phyloP scores from a whole-genome alignment of 2,329 filamentous ascomycete genomes.

The Fusarium circinatum region DNA sequence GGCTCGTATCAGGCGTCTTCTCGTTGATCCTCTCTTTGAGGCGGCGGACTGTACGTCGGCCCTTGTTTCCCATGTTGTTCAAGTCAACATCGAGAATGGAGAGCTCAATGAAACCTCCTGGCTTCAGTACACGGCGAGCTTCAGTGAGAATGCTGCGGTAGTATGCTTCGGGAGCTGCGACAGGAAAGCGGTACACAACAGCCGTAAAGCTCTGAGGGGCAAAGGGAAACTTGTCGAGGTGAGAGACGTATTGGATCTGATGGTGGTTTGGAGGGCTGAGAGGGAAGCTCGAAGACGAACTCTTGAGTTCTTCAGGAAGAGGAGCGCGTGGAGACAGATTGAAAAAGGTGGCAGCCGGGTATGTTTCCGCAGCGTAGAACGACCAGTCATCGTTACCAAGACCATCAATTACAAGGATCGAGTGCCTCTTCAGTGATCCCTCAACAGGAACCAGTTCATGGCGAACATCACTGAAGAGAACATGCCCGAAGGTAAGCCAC shows the following conservation, averaged over 20 bases:
- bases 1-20: conserved; percentile 66
- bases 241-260: conserved; percentile 74
- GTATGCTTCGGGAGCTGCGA: conserved; percentile 72
- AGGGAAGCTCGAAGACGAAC: conserved; percentile 59
- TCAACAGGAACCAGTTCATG: conserved; percentile 69
- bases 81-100: conserved; percentile 82
- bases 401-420: conserved; percentile 81
- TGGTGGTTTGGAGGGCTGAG: conserved; percentile 76
- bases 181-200: conserved; percentile 81
- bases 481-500: conserved; percentile 86
- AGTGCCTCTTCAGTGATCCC: conserved; percentile 58
- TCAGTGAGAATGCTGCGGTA: conserved; percentile 79
- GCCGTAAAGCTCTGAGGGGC: conserved; percentile 78
- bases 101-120: conserved; percentile 82
- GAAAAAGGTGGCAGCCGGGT: conserved; percentile 78
- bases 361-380: conserved; percentile 84
- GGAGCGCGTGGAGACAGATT: conserved; percentile 73
- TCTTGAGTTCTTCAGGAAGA: conserved; percentile 57
- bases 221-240: conserved; percentile 77
- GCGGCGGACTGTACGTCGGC: conserved; percentile 73
- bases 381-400: conserved; percentile 91
- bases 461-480: conserved; percentile 82
- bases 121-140: conserved; percentile 79
- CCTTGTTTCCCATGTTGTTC: conserved; percentile 81
- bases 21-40: conserved; percentile 77